Evolutionary conservation across 805 yeast genomes (phyloP), one percentile per base, ranked within the genome.

Genomic region (Blastobotrys chiropterorum): DNA sequence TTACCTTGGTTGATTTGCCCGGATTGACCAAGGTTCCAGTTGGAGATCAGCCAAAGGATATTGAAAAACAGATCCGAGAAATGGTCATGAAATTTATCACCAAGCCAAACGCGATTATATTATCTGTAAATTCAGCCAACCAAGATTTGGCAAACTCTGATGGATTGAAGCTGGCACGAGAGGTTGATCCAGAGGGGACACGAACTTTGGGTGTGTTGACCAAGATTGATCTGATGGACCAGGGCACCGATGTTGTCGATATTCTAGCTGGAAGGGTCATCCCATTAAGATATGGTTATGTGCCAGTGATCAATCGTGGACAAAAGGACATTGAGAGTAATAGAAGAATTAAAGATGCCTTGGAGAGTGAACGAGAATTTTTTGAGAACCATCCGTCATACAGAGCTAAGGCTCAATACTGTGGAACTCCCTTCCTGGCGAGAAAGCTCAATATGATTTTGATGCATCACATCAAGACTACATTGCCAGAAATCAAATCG

Each of bases 21-120:
- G 99, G 99, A 55, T 79, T 94, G 64, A 94, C 99, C 41, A 94
- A 94, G 68, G 99, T 94, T 39, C 99, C 99, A 2, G 97, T 94
- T 51, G 99, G 99, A 47, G 99, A 94, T 72, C 99, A 94, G 72
- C 99, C 99, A 51, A 85, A 86, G 62, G 99, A 94, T 69, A 94
- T 94, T 59, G 99, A 94, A 73, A 82, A 79, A 58, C 97, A 89
- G 72, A 94, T 94, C 63, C 83, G 90, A 65, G 96, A 90, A 58
- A 85, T 94, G 89, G 76, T 94, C 46, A 77, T 94, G 78, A 90
- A 90, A 70, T 94, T 85, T 67, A 90, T 94, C 59, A 85, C 96
- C 22, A 90, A 90, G 63, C 98, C 98, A 53, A 92, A 94, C 64
- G 96, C 97, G 55, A 87, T 94, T 58, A 85, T 94, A 54, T 76